Base-by-base conservation (phyloP, 805 yeast species). In the Clavispora santaluciae region DNA sequence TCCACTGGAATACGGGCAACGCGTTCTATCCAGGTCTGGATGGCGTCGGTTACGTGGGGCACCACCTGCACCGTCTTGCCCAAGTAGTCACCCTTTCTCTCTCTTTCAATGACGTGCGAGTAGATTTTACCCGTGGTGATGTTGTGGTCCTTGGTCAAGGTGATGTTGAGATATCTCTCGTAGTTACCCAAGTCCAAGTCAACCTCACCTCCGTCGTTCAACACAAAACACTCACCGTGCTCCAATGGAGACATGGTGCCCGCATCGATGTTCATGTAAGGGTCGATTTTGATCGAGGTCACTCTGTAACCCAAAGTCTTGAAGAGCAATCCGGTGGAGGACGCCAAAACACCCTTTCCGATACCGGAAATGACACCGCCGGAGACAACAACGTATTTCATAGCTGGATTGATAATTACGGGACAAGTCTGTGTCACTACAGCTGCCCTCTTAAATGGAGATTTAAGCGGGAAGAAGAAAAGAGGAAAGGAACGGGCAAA, bases 41-140 rank as follows among this genome's bases (percentile, higher is more conserved):
- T 93, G 22, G 96, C 97, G 55, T 85, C 86, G 50, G 99, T 93
- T 53, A 93, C 76, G 64, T 93, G 99, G 33, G 99, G 99, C 54
- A 93, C 99, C 53, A 93, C 95, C 72, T 93, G 99, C 37, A 93
- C 99, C n/a, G 99, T 93, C 61, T 93, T 93, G 56, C 99, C 99
- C 58, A 93, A 75, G 59, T 93, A 93, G 65, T 91, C 98, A 59
- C 99, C 99, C 47, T 79, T 86, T 70, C 99, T 82, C 69, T 91
- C 99, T 56, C 78, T 83, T 63, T 90, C 90, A 60, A 93, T 93
- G 43, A 93, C 99, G 52, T 83, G 85, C 39, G 90, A 84, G 70
- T 93, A 93, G 52, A 93, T 88, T 63, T 93, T 93, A 64, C 99
- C 99, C 17, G 99, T 93, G 51, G 99, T 93, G 64, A 93, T 89